A percentile compares a stretch with the other conserved stretches of the same genome.
phyloP scores from a whole-genome alignment of 495 filamentous ascomycete species.

The Penicillium odoratum region DNA sequence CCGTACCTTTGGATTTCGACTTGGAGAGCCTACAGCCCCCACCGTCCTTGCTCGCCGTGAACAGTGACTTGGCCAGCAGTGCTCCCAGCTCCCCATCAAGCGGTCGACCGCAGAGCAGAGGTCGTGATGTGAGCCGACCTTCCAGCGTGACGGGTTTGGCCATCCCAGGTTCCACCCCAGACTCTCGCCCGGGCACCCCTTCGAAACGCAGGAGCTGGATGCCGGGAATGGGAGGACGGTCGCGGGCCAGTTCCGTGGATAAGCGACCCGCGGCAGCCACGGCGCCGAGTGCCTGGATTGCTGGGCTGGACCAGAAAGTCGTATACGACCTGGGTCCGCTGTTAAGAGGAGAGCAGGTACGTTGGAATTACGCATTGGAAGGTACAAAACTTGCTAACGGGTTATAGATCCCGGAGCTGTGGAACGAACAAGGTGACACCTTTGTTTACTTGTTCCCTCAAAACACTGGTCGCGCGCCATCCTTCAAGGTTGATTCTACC shows the following conservation, averaged over 20 bases:
- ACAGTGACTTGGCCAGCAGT: constrained; percentile 42
- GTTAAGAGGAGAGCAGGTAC: constrained; percentile 61
- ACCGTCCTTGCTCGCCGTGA: constrained; percentile 44
- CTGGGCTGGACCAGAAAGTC: constrained; percentile 54
- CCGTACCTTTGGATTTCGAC: constrained; percentile 31
- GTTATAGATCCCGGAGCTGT: constrained; percentile 74
- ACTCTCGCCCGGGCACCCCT: constrained; percentile 43
- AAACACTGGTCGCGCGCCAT: constrained; percentile 63
- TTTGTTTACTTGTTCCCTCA: constrained; percentile 79
- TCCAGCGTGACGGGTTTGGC: constrained; percentile 39
- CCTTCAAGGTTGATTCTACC: constrained; percentile 74
- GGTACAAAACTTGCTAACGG: background rate
- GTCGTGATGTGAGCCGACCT: constrained; percentile 40
- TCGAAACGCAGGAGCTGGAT: constrained; percentile 57
- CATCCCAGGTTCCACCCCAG: constrained; percentile 38
- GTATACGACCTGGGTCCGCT: constrained; percentile 63
- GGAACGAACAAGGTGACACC: constrained; percentile 83
- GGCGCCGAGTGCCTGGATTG: constrained; percentile 59
- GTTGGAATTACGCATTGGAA: background rate
- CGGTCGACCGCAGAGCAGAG: constrained; percentile 41
- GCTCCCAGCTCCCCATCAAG: constrained; percentile 34
- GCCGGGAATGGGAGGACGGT: constrained; percentile 50
- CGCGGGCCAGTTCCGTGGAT: constrained; percentile 39
- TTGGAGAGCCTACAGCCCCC: constrained; percentile 42
- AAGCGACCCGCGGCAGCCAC: constrained; percentile 18